phyloP scores from a whole-genome alignment of 2,329 filamentous ascomycete genomes.

The Clonostachys rhizophaga region DNA sequence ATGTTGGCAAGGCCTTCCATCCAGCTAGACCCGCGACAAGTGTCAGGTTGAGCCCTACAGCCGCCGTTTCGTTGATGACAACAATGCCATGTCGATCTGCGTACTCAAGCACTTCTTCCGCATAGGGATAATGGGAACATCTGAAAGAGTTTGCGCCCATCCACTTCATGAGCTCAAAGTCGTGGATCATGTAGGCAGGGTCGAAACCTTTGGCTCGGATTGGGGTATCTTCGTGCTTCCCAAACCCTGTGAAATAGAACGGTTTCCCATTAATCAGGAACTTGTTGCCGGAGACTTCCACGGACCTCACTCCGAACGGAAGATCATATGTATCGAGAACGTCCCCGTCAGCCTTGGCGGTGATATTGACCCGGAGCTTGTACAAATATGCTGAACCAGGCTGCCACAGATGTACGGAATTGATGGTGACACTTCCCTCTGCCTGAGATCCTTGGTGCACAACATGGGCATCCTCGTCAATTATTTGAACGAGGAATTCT shows the following conservation, averaged over 20 bases:
- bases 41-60: constrained; percentile 14
- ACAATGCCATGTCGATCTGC: constrained; percentile 19
- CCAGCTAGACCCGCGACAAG: constrained; percentile 2
- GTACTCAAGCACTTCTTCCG: constrained; percentile 17
- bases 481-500: too few relatives aligned
- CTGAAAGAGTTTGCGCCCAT: constrained; percentile 22
- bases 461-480: too few relatives aligned
- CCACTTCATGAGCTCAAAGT: constrained; percentile 19
- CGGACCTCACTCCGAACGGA: constrained; percentile 11
- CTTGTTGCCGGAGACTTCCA: constrained; percentile 9
- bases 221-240: constrained; percentile 17
- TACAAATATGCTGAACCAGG: constrained; percentile 18
- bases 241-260: constrained; percentile 21
- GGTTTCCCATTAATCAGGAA: constrained; percentile 18
- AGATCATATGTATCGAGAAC: constrained; percentile 14
- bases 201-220: constrained; percentile 20
- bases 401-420: constrained; percentile 12
- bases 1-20: constrained; percentile 5
- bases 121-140: constrained; percentile 21
- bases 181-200: constrained; percentile 19
- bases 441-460: too few relatives aligned
- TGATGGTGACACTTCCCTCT: too few relatives aligned
- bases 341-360: neutral
- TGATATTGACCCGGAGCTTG: constrained; percentile 6
- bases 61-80: constrained; percentile 17